A percentile compares a stretch with the other conserved stretches of the same genome.
Conservation (phyloP, 441 rosid genomes). For the Erysimum pusillum region DNA sequence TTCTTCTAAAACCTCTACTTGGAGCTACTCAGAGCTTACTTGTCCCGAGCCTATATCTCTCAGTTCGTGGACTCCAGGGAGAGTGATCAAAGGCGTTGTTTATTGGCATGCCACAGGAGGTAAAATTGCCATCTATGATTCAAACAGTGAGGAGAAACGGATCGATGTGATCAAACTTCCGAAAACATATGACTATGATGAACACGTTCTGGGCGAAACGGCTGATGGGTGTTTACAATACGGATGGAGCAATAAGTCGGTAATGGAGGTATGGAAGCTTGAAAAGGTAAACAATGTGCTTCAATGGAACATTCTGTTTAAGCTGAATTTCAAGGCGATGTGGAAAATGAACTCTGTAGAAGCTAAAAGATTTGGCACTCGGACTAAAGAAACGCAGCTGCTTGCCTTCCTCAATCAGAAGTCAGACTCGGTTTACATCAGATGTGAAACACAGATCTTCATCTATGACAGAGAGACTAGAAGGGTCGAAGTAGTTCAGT, state of each 20-base stretch:
- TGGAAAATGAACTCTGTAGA: slow-evolving; percentile 58
- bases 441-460: slow-evolving; percentile 57
- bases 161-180: slow-evolving; percentile 57
- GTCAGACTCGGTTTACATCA: slow-evolving; percentile 54
- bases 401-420: slow-evolving; percentile 55
- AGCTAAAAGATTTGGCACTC: slow-evolving; percentile 38
- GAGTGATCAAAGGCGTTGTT: slow-evolving; percentile 55
- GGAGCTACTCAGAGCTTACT: slow-evolving; percentile 61
- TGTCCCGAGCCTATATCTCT: slow-evolving; percentile 56
- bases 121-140: slow-evolving; percentile 58
- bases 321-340: slow-evolving; percentile 56
- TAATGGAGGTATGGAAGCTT: slow-evolving; percentile 68
- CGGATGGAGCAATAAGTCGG: slow-evolving; percentile 59
- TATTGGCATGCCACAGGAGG: slow-evolving; percentile 63
- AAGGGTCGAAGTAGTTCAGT: slow-evolving; percentile 54
- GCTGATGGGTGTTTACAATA: slow-evolving; percentile 62
- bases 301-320: slow-evolving; percentile 55
- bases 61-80: slow-evolving; percentile 59
- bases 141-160: slow-evolving; percentile 50
- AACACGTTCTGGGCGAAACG: slow-evolving; percentile 63
- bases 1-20: slow-evolving; percentile 57
- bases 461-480: slow-evolving; percentile 35
- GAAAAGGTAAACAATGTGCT: slow-evolving; percentile 38
- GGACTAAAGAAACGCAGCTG: slow-evolving; percentile 63
- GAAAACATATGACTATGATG: slow-evolving; percentile 57